Evolutionary conservation across 768 basidiomycete species (phyloP).

Genomic region (Mycena pura): DNA sequence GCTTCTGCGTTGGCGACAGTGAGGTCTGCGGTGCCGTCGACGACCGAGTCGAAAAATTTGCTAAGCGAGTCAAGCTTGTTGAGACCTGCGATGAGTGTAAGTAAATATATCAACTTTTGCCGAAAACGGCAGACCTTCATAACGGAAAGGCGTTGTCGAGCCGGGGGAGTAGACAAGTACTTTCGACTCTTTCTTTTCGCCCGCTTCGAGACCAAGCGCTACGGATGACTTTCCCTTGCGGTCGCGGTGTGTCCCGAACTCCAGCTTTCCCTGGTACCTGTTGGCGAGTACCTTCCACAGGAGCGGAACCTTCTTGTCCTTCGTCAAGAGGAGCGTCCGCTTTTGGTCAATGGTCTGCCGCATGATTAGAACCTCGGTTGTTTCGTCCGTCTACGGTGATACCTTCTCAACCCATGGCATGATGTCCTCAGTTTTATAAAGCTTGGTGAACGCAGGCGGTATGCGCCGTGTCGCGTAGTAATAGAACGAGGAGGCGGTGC

Average conservation of each 20-base stretch:
- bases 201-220: slow-evolving; percentile 63
- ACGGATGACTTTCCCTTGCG: slow-evolving; percentile 65
- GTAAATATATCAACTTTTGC: too few species aligned
- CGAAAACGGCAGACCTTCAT: slow-evolving; percentile 59
- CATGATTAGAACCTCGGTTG: neutral
- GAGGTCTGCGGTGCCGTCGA: slow-evolving; percentile 72
- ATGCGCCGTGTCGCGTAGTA: slow-evolving; percentile 79
- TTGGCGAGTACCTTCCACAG: slow-evolving; percentile 84
- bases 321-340: slow-evolving; percentile 73
- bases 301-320: slow-evolving; percentile 77
- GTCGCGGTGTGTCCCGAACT: slow-evolving; percentile 70
- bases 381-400: neutral
- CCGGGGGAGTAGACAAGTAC: slow-evolving; percentile 75
- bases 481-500: slow-evolving; percentile 75
- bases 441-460: slow-evolving; percentile 71
- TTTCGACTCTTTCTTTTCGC: slow-evolving; percentile 63
- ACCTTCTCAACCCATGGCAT: slow-evolving; percentile 71
- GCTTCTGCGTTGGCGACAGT: slow-evolving; percentile 47
- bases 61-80: slow-evolving; percentile 78
- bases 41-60: slow-evolving; percentile 73
- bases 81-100: slow-evolving; percentile 49
- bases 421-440: slow-evolving; percentile 64
- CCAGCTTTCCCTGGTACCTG: slow-evolving; percentile 68
- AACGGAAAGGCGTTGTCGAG: slow-evolving; percentile 61
- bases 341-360: slow-evolving; percentile 45